These are phyloP conservation scores for Beauveria sp. DNA, from an alignment of 2,329 filamentous ascomycete genomes.

Conservation along the genomic window DNA sequence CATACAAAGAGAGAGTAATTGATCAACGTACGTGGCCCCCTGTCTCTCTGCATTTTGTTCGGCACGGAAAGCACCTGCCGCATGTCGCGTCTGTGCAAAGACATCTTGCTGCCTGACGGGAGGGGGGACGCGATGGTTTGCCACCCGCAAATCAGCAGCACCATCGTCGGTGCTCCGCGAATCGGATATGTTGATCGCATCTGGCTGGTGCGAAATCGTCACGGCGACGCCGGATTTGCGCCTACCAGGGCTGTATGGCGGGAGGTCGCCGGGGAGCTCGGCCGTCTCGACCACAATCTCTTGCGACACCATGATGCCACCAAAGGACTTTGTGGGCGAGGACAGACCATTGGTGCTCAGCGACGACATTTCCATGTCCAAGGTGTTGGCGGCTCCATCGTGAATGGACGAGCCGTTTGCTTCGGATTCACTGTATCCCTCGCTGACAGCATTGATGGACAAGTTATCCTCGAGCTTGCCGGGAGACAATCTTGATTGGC, in stretches of 20 bases:
- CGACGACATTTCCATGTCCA: slow-evolving; percentile 4
- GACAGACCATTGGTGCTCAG: neutral
- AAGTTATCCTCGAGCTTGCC: slow-evolving; percentile 12
- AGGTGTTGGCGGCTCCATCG: neutral
- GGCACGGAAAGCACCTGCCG: slow-evolving; percentile 7
- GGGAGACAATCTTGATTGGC: slow-evolving; percentile 16
- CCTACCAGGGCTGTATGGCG: neutral
- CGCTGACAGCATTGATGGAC: neutral
- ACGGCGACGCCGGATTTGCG: neutral
- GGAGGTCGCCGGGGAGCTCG: neutral
- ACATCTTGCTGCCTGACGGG: neutral
- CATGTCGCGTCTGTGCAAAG: neutral
- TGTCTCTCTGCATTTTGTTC: neutral
- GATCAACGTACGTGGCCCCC: slow-evolving; percentile 15
- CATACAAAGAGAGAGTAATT: slow-evolving; percentile 17
- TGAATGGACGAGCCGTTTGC: slow-evolving; percentile 4
- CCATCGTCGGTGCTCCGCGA: neutral
- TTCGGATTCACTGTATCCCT: neutral
- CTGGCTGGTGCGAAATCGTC: neutral
- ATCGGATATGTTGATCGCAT: neutral
- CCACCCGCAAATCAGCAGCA: neutral
- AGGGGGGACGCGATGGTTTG: neutral
- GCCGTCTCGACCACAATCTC: slow-evolving; percentile 39
- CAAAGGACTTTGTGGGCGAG: slow-evolving; percentile 24
- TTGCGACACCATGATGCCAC: slow-evolving; percentile 55